Percentiles rank a stretch among this genome's conserved stretches.
phyloP scores from a whole-genome alignment of 352 stramenopile species.

The Globisporangium radiosum region DNA sequence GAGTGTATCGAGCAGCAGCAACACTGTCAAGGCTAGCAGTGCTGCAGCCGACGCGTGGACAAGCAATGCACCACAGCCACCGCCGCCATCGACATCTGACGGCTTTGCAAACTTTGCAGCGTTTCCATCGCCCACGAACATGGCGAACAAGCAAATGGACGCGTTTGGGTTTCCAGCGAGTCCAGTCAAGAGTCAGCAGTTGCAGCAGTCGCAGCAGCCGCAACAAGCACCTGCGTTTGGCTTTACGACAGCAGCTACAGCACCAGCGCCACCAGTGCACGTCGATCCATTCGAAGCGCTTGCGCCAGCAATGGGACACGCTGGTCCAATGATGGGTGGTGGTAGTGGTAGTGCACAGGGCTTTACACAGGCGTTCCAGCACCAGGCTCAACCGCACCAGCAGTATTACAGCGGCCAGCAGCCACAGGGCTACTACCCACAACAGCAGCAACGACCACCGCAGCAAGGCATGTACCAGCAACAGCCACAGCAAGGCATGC shows the following conservation, averaged over 20 bases:
- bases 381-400: conserved; percentile 14
- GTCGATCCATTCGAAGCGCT: conserved; percentile 52
- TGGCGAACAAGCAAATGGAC: conserved; percentile 23
- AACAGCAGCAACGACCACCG: conserved; percentile 11
- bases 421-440: conserved; percentile 16
- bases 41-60: conserved; percentile 8
- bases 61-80: conserved; percentile 2
- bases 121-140: conserved; percentile 33
- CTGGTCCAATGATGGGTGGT: background rate
- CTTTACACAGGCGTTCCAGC: conserved; percentile 8
- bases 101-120: conserved; percentile 63
- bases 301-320: conserved; percentile 5
- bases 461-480: conserved; percentile 2
- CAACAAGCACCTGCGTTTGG: conserved; percentile 19
- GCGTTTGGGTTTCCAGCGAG: conserved; percentile 46
- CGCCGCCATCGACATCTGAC: conserved; percentile 12
- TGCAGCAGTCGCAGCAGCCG: conserved; percentile 16
- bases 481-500: conserved; percentile 15
- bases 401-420: conserved; percentile 12
- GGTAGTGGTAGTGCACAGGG: conserved; percentile 7
- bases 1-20: conserved; percentile 28
- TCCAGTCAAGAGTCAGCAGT: conserved; percentile 24
- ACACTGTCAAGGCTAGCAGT: conserved; percentile 8
- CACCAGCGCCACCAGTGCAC: conserved; percentile 5
- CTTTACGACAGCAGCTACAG: conserved; percentile 18